Evolutionary conservation across 139 green algal species (phyloP).

Genomic region (Coccomyxa sp.): DNA sequence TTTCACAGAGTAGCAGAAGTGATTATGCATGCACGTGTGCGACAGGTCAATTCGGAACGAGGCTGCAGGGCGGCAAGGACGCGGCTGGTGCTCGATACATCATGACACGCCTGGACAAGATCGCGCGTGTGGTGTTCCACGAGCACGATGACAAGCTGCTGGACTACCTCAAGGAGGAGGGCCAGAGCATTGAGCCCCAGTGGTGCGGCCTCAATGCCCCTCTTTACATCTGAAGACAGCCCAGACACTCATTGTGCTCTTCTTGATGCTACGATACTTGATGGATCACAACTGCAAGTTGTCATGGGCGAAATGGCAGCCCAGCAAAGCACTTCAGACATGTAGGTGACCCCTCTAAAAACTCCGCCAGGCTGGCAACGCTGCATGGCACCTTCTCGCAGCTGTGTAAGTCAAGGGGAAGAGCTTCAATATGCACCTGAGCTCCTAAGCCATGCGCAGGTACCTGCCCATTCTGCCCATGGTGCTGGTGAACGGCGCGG

Average conservation of each 20-base stretch:
- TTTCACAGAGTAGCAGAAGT: too few species aligned
- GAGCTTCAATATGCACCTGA: too few species aligned
- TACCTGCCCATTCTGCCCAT: constrained; percentile 82
- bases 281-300: too few species aligned
- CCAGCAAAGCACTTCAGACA: too few species aligned
- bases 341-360: too few species aligned
- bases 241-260: neutral
- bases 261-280: too few species aligned
- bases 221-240: neutral
- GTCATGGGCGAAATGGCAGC: too few species aligned
- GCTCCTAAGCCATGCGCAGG: constrained; percentile 31
- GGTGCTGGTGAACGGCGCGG: constrained; percentile 95
- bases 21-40: too few species aligned
- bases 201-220: constrained; percentile 51
- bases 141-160: constrained; percentile 89
- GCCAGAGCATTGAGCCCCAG: constrained; percentile 92
- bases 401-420: too few species aligned
- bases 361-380: too few species aligned
- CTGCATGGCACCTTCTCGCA: too few species aligned
- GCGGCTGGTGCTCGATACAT: constrained; percentile 93
- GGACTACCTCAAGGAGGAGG: constrained; percentile 93
- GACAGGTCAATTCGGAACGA: constrained; percentile 84
- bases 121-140: constrained; percentile 88
- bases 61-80: constrained; percentile 95
- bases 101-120: constrained; percentile 82